phyloP scores from a whole-genome alignment of 371 early-diverging fungal species.

The Apophysomyces sp. region DNA sequence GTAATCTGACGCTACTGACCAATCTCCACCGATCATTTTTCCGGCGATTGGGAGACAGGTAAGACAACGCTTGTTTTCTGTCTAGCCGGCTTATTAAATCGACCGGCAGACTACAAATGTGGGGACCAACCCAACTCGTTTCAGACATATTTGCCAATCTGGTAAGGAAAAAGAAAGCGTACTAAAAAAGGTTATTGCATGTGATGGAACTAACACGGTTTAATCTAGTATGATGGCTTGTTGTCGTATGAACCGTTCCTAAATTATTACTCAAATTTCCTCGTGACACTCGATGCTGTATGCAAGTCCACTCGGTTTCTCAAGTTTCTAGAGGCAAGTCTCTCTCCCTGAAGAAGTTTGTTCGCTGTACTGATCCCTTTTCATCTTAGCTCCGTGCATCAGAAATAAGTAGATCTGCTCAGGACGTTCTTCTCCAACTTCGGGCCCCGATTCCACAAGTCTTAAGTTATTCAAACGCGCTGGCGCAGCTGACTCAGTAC shows the following conservation, averaged over 20 bases:
- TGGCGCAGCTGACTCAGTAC: neutral
- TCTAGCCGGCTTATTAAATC: neutral
- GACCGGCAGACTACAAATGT: slow-evolving; percentile 22
- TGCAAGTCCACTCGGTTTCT: slow-evolving; percentile 15
- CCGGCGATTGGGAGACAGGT: slow-evolving; percentile 17
- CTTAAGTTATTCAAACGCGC: neutral
- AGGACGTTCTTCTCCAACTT: neutral
- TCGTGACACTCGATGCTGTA: slow-evolving; percentile 22
- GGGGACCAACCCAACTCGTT: slow-evolving; percentile 37
- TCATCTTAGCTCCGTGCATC: neutral
- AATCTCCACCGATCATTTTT: slow-evolving; percentile 14
- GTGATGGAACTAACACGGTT: neutral
- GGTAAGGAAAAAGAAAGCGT: slow-evolving; percentile 9
- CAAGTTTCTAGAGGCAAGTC: slow-evolving; percentile 22
- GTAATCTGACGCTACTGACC: slow-evolving; percentile 1
- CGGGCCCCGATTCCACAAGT: neutral
- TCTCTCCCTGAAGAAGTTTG: neutral
- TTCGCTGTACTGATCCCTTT: neutral
- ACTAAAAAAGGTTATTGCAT: neutral
- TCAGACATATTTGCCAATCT: slow-evolving; percentile 26
- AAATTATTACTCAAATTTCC: slow-evolving; percentile 10
- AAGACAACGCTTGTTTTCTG: neutral
- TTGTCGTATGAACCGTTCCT: slow-evolving; percentile 17
- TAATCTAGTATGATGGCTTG: slow-evolving; percentile 16
- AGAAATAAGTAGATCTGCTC: neutral